A percentile compares a stretch with the other conserved stretches of the same genome.
Evolutionary conservation across 345 rosid species (phyloP).

Genomic region (Reutealis trisperma): DNA sequence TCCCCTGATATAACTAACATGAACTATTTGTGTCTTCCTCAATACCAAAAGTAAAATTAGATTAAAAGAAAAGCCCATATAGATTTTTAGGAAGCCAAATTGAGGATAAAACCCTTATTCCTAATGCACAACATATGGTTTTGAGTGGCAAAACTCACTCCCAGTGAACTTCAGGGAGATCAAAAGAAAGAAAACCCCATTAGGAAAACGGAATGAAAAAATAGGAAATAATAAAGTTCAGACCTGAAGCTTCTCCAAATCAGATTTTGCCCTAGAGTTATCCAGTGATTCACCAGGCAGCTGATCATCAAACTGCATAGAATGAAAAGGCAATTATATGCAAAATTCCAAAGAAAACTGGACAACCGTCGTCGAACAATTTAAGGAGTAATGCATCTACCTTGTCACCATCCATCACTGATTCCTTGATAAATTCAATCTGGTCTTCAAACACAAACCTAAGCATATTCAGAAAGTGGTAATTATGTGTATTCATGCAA

Average conservation of each 20-base stretch:
- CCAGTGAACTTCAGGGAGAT: neutral
- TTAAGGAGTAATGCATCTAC: constrained; percentile 40
- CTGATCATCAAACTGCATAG: constrained; percentile 54
- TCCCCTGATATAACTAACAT: neutral
- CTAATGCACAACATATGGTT: neutral
- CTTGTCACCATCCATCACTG: constrained; percentile 83
- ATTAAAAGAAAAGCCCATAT: neutral
- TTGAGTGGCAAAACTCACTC: neutral
- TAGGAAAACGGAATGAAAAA: constrained; percentile 2
- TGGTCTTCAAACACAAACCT: constrained; percentile 97
- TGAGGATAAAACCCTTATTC: neutral
- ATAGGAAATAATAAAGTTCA: neutral
- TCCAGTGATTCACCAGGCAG: constrained; percentile 43
- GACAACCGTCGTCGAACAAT: neutral
- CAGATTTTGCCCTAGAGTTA: constrained; percentile 55
- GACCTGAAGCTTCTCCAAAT: constrained; percentile 84
- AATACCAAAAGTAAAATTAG: neutral
- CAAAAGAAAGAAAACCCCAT: neutral
- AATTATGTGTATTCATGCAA: neutral
- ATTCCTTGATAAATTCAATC: constrained; percentile 83
- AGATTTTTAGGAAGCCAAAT: neutral
- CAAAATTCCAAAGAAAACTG: neutral
- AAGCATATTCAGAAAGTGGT: neutral
- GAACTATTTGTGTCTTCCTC: neutral
- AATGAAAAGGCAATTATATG: constrained; percentile 2